Base-by-base conservation (phyloP, 2,329 filamentous ascomycete genomes). In the Rhinocladiella similis region DNA sequence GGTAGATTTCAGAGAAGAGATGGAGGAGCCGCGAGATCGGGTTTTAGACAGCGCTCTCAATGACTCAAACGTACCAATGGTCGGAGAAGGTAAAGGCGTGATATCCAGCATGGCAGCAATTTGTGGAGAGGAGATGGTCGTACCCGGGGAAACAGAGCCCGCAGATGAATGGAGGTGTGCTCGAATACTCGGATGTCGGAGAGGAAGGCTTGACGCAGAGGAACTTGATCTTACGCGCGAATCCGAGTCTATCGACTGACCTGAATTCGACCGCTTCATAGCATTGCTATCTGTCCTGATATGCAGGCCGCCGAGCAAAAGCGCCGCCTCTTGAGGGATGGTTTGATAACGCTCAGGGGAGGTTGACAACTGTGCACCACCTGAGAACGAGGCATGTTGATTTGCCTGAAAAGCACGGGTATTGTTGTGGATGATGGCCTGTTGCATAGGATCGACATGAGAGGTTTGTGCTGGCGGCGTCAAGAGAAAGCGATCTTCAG, bases 51-150 rank as follows among this genome's bases (percentile, higher is more conserved):
- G 85, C 71, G 68, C 77, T 78, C 69, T 79, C 84, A 86, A 86
- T 86, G 19, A 86, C 84, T 22, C 86, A 84, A 12, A 85, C 83
- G 1, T 86, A 88, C 65, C 87, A 84, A 70, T 79, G 45, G 92
- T 78, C 3, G 89, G 89, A 19, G 89, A 93, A 2, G 89, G 89
- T 33, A 94, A 75, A 53, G 89, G 89, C 3, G 90, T 93, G 60
- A 94, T 80, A 69, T 91, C 87, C 59, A 86, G 85, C 84, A 91
- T 87, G 45, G 88, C 88, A 57, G 85, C 82, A 53, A 91, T 83
- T 62, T 89, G 82, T 3, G 89, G 89, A 54, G 88, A 91, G 5
- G 88, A 83, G n/a, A 88, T 79, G 27, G 81, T 76, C 3, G 88
- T 91, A 65, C 82, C 87, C 12, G 87, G 80, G 1, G 84, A 79